Evolutionary conservation across 257 asterid genomes (phyloP), one percentile per base, ranked within the genome.

Genomic region (Dorcoceras hygrometricum): DNA sequence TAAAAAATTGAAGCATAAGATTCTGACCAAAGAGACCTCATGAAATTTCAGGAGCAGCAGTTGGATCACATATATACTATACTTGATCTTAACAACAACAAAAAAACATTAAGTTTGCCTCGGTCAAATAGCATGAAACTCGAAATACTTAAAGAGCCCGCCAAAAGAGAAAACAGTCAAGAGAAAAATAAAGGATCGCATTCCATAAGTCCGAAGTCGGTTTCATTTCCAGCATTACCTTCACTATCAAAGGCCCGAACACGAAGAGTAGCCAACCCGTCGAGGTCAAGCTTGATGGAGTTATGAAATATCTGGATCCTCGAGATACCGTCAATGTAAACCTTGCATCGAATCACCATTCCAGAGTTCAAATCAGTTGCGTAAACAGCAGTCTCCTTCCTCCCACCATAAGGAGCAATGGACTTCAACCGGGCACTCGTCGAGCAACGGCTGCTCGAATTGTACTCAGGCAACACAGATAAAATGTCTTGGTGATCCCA

Each of bases 351-450:
- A 59, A 92, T 87, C 76, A 89, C 88, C 85, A 77, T 81, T 59
- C 98, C 98, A 23, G 89, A 81, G 53, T 79, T 78, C 76, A 82
- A 72, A 68, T 92, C 98, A 48, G 95, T 89, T 0, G 98, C 97
- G 70, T 92, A 92, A 63, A 92, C 93, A 27, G 96, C 98, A n/a
- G 97, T 92, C 86, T 92, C 98, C 83, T 89, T 86, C 56, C 98
- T 74, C 55, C 97, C 97, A 39, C 76, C 81, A n/a, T 82, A 91
- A 22, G 96, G 86, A 32, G 98, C 91, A 65, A 86, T 86, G 11
- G 98, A 91, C 81, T 87, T 86, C 85, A 91, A 76, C 27, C 86
- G 81, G 24, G 96, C 96, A 84, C 96, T 89, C 32, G 88, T 87
- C 36, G 96, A 89, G 76, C 98, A 91, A 16, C 70, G 87, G 68